Conservation (phyloP, 2,329 filamentous ascomycete genomes). For the Coniochaeta sp. region DNA sequence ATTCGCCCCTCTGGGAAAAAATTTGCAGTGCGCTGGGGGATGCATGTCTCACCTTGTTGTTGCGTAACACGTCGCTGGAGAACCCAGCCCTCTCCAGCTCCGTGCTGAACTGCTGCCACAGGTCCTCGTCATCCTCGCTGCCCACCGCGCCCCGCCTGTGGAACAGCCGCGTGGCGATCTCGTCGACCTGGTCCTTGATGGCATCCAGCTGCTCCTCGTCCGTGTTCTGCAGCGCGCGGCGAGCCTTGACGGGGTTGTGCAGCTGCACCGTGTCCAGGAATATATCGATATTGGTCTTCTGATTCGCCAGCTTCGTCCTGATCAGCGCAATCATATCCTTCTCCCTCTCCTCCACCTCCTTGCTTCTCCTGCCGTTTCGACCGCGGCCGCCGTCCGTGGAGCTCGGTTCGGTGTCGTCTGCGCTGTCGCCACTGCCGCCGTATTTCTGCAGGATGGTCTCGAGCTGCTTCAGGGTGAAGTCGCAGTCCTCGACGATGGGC, state of each 20-base stretch:
- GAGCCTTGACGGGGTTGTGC: conserved; percentile 34
- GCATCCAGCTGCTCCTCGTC: conserved; percentile 36
- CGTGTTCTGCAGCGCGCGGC: conserved; percentile 21
- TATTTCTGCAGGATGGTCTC: conserved; percentile 43
- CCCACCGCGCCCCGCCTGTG: conserved; percentile 29
- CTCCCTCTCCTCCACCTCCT: conserved; percentile 11
- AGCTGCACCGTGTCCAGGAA: conserved; percentile 52
- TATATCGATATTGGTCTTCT: conserved; percentile 44
- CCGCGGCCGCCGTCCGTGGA: conserved; percentile 12
- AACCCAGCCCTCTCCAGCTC: conserved; percentile 53
- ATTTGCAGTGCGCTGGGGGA: neutral
- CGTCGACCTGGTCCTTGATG: conserved; percentile 55
- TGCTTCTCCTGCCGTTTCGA: conserved; percentile 2
- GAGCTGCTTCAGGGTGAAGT: conserved; percentile 47
- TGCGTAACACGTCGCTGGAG: conserved; percentile 42
- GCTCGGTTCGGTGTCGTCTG: neutral
- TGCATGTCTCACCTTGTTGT: conserved; percentile 45
- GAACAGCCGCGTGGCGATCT: conserved; percentile 44
- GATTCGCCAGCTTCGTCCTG: conserved; percentile 37
- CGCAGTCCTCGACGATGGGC: conserved; percentile 46
- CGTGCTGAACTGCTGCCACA: conserved; percentile 52
- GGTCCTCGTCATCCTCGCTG: conserved; percentile 36
- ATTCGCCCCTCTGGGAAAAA: neutral
- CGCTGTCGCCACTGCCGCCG: conserved; percentile 10
- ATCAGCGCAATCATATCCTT: conserved; percentile 33